Percentiles rank a stretch among this genome's conserved stretches.
phyloP scores from a whole-genome alignment of 352 stramenopile genomes.

The Globisporangium irregulare region DNA sequence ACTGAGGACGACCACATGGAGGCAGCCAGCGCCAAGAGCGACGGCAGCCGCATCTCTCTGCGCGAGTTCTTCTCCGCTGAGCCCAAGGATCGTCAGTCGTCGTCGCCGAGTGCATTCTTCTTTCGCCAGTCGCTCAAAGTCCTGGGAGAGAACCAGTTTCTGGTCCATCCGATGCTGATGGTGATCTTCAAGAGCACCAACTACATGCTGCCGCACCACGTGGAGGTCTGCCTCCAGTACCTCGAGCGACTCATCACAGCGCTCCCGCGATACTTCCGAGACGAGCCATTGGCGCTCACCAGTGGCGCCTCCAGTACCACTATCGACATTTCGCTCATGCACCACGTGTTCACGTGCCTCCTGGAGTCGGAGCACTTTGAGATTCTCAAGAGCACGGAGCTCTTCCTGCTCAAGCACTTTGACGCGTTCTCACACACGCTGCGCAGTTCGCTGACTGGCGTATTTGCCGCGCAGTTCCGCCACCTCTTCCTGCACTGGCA shows the following conservation, averaged over 20 bases:
- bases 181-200: conserved; percentile 61
- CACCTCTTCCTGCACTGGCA: conserved; percentile 82
- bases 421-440: conserved; percentile 44
- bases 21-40: conserved; percentile 28
- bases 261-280: conserved; percentile 63
- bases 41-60: conserved; percentile 1
- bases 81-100: conserved; percentile 20
- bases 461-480: conserved; percentile 52
- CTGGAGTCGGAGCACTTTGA: conserved; percentile 72
- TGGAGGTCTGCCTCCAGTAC: conserved; percentile 67
- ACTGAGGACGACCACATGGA: conserved; percentile 31
- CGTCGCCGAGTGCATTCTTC: conserved; percentile 38
- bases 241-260: conserved; percentile 50
- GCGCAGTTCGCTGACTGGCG: conserved; percentile 43
- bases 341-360: conserved; percentile 55
- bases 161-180: conserved; percentile 63
- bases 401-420: conserved; percentile 75
- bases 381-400: conserved; percentile 59
- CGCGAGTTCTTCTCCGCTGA: conserved; percentile 41
- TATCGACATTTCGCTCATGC: conserved; percentile 37
- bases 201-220: conserved; percentile 65
- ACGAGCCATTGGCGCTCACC: conserved; percentile 18
- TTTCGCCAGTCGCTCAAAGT: conserved; percentile 52
- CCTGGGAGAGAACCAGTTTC: conserved; percentile 41
- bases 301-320: conserved; percentile 14